Percentiles rank a stretch among this genome's conserved stretches.
Evolutionary conservation across 768 basidiomycete species (phyloP).

Genomic region (Gelatoporia subvermispora): DNA sequence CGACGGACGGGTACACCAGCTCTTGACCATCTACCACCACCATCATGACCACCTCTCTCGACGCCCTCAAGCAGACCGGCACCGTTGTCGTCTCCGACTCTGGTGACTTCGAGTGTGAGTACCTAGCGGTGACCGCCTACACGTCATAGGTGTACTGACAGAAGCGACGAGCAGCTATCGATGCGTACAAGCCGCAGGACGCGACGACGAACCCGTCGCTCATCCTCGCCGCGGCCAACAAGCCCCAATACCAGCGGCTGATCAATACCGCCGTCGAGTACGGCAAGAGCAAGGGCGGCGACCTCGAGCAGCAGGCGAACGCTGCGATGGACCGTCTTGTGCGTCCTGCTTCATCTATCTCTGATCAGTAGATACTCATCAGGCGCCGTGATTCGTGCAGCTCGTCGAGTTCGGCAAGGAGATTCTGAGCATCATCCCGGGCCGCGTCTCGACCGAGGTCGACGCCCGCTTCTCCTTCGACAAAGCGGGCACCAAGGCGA

Average conservation of each 20-base stretch:
- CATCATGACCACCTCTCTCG: conserved; percentile 74
- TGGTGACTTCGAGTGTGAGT: conserved; percentile 84
- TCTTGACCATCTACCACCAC: conserved; percentile 3
- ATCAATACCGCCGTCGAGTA: conserved; percentile 70
- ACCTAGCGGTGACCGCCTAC: too few relatives aligned
- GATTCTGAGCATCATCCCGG: conserved; percentile 93
- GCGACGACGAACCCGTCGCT: conserved; percentile 97
- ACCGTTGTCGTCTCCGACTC: conserved; percentile 98
- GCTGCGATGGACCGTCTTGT: conserved; percentile 88
- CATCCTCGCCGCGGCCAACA: conserved; percentile 90
- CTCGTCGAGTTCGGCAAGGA: conserved; percentile 97
- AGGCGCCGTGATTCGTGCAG: conserved; percentile 34
- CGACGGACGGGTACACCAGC: background rate
- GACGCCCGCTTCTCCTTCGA: conserved; percentile 97
- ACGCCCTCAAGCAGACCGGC: conserved; percentile 83
- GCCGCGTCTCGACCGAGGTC: conserved; percentile 98
- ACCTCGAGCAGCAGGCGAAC: conserved; percentile 69
- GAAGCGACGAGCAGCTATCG: conserved; percentile 61
- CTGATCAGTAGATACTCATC: background rate
- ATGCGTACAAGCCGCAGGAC: conserved; percentile 95
- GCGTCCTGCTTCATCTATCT: conserved; percentile 23
- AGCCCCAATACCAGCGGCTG: conserved; percentile 77
- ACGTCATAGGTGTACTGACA: conserved; percentile 11
- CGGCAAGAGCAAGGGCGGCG: conserved; percentile 78
- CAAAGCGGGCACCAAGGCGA: conserved; percentile 86